Evolutionary conservation across 148 eudicot genomes (phyloP).

Genomic region (Chenopodium album): DNA sequence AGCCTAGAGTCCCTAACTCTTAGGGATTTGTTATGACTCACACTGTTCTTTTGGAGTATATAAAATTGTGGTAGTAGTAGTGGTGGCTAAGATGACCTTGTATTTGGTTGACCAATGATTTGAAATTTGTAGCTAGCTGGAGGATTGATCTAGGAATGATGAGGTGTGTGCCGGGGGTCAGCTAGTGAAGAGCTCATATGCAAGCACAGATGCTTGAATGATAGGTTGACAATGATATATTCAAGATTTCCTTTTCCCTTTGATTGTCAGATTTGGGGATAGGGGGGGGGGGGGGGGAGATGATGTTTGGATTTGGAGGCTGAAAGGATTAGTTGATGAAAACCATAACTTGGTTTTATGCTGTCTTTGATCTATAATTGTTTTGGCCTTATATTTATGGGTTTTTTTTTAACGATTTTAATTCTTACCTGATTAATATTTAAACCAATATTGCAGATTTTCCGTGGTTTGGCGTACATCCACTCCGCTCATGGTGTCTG

Average conservation of each 20-base stretch:
- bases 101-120: neutral
- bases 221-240: too few relatives aligned
- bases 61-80: neutral
- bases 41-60: neutral
- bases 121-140: neutral
- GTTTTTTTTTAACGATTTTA: neutral
- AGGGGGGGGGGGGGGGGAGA: neutral
- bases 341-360: neutral
- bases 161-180: neutral
- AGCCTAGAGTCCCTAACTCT: neutral
- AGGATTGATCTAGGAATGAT: neutral
- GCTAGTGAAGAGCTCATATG: neutral
- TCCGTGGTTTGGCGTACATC: slow-evolving; percentile 79
- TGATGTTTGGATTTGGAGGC: neutral
- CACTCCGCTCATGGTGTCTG: slow-evolving; percentile 78
- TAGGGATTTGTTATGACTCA: neutral
- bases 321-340: too few relatives aligned
- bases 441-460: slow-evolving; percentile 44
- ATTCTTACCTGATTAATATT: slow-evolving; percentile 2
- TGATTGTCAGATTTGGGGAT: neutral
- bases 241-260: neutral
- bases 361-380: neutral
- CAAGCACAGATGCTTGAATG: neutral
- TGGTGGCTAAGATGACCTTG: neutral
- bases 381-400: neutral